A percentile compares a stretch with the other conserved stretches of the same genome.
Evolutionary conservation across 768 basidiomycete genomes (phyloP).

Genomic region (Suillus subalutaceus): DNA sequence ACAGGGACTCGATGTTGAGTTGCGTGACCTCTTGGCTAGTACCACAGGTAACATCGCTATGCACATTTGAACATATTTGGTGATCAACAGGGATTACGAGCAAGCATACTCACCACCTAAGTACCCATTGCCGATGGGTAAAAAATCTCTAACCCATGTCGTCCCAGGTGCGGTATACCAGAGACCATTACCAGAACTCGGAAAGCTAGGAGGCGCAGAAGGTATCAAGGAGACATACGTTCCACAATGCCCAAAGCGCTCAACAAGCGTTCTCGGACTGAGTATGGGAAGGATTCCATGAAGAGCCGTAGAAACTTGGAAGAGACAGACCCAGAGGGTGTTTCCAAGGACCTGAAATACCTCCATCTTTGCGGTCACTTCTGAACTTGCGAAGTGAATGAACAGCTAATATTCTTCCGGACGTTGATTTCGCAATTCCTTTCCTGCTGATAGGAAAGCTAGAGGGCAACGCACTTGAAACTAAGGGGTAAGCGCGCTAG

Average conservation of each 20-base stretch:
- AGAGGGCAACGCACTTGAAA: not conserved
- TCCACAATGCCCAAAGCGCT: conserved; percentile 24
- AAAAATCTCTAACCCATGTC: conserved; percentile 60
- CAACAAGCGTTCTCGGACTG: conserved; percentile 20
- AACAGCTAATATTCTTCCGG: not conserved
- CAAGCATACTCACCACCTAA: conserved; percentile 51
- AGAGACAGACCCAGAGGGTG: conserved; percentile 19
- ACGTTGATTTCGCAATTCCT: not conserved
- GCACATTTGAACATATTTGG: conserved; percentile 1
- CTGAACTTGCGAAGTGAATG: not conserved
- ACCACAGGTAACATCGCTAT: conserved; percentile 66
- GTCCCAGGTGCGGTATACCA: conserved; percentile 63
- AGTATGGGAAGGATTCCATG: conserved; percentile 21
- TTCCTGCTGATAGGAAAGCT: not conserved
- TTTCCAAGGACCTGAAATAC: conserved; percentile 22
- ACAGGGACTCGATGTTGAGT: conserved; percentile 76
- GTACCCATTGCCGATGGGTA: conserved; percentile 78
- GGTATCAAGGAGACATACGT: conserved; percentile 21
- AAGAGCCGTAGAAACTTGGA: conserved; percentile 18
- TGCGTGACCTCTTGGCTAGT: conserved; percentile 61
- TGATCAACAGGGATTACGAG: not conserved
- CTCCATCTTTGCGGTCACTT: conserved; percentile 24
- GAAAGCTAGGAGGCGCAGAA: conserved; percentile 52
- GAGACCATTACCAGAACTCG: conserved; percentile 71
- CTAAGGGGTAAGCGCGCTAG: not conserved